phyloP scores from a whole-genome alignment of 2,329 filamentous ascomycete species.

The Talaromyces sp. region DNA sequence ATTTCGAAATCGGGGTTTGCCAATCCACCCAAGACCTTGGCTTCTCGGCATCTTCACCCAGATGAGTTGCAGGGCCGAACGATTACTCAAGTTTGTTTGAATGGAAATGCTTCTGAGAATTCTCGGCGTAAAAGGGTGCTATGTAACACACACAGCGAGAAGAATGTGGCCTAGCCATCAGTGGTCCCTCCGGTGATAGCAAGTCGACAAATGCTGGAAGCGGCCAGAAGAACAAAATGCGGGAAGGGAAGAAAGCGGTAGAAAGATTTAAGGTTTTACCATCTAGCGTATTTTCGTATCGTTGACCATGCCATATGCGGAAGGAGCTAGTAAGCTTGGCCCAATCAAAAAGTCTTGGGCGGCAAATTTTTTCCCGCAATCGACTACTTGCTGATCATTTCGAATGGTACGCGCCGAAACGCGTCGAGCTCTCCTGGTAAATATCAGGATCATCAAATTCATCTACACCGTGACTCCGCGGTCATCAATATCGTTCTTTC shows the following conservation, averaged over 20 bases:
- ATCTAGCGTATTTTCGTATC: not conserved
- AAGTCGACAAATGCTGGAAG: not conserved
- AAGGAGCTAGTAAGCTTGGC: not conserved
- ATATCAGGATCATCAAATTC: not conserved
- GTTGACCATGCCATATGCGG: not conserved
- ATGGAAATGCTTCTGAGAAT: not conserved
- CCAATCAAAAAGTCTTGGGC: not conserved
- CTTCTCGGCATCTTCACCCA: slow-evolving; percentile 2
- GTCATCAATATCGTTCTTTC: too few species aligned
- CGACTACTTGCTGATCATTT: not conserved
- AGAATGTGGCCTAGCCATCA: not conserved
- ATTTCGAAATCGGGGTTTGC: slow-evolving; percentile 4
- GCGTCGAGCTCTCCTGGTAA: not conserved
- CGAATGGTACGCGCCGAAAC: not conserved
- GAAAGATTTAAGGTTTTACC: slow-evolving; percentile 1
- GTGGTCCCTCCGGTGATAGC: not conserved
- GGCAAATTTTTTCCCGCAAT: not conserved
- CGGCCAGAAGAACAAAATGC: not conserved
- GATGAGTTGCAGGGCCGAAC: not conserved
- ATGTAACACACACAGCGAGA: not conserved
- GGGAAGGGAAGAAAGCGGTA: not conserved
- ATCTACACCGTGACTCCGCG: too few species aligned
- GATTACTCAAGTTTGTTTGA: not conserved
- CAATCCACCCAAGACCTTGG: slow-evolving; percentile 9
- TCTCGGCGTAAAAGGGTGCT: not conserved